These are phyloP conservation scores for Metschnikowia santaceciliae DNA, from an alignment of 805 yeast species.

Conservation along the genomic window DNA sequence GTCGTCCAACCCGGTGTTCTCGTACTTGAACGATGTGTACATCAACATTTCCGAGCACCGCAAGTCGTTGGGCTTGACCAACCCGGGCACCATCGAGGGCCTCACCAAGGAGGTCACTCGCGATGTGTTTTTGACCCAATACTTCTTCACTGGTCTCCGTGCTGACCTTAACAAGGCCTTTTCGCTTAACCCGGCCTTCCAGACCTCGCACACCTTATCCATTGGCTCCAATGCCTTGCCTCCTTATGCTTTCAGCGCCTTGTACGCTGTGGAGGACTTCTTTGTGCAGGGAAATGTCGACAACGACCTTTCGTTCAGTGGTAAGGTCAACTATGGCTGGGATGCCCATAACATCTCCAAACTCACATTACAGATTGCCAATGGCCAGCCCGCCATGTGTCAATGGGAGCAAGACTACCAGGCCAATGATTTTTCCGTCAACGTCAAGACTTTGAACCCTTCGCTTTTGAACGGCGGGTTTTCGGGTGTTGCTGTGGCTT, in stretches of 20 bases:
- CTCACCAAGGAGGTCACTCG: slow-evolving; percentile 88
- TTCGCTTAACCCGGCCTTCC: slow-evolving; percentile 89
- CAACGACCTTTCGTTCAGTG: slow-evolving; percentile 77
- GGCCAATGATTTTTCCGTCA: slow-evolving; percentile 82
- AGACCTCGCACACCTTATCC: slow-evolving; percentile 89
- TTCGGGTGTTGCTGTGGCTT: slow-evolving; percentile 90
- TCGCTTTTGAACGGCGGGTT: slow-evolving; percentile 68
- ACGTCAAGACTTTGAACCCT: slow-evolving; percentile 90
- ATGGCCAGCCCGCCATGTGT: slow-evolving; percentile 87
- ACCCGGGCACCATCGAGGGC: slow-evolving; percentile 95
- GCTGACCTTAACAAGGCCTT: slow-evolving; percentile 95
- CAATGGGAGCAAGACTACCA: slow-evolving; percentile 96
- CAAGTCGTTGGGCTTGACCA: slow-evolving; percentile 70
- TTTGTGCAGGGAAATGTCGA: slow-evolving; percentile 91
- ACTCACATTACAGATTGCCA: slow-evolving; percentile 81
- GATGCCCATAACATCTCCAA: slow-evolving; percentile 71
- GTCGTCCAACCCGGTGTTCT: slow-evolving; percentile 80
- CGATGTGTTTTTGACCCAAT: slow-evolving; percentile 87
- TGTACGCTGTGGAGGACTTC: slow-evolving; percentile 80
- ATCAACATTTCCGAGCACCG: slow-evolving; percentile 72
- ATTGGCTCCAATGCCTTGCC: slow-evolving; percentile 84
- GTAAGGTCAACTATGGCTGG: slow-evolving; percentile 92
- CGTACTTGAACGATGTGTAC: slow-evolving; percentile 74
- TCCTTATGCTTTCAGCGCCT: slow-evolving; percentile 85
- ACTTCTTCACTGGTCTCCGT: slow-evolving; percentile 90